phyloP scores from a whole-genome alignment of 108 stramenopile species.

The Aurantiochytrium sp. region DNA sequence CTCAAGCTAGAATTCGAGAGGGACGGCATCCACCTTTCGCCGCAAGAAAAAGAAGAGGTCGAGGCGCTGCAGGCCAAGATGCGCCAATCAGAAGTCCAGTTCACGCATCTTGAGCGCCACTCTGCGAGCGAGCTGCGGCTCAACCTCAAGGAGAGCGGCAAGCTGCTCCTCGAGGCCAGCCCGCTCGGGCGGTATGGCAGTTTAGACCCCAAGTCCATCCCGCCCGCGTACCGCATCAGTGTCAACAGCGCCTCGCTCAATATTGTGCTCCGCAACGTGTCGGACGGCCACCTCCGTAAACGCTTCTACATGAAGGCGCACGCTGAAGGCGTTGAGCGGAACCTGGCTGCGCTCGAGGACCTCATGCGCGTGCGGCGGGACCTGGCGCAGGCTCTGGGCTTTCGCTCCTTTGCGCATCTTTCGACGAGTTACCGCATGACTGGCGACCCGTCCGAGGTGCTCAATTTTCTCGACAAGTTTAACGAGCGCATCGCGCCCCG shows the following conservation, averaged over 20 bases:
- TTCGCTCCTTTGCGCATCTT: not conserved
- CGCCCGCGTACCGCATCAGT: not conserved
- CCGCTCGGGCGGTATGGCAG: not conserved
- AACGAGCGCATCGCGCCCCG: not conserved
- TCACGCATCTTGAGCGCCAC: constrained; percentile 46
- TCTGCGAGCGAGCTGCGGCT: constrained; percentile 14
- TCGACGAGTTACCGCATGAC: constrained; percentile 43
- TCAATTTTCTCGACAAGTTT: not conserved
- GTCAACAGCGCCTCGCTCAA: not conserved
- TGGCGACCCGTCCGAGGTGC: constrained; percentile 44
- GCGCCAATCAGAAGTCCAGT: constrained; percentile 66
- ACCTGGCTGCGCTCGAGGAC: not conserved
- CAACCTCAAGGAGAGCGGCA: constrained; percentile 53
- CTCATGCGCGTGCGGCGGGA: not conserved
- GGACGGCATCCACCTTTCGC: constrained; percentile 81
- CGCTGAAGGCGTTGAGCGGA: not conserved
- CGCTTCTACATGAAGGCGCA: constrained; percentile 16
- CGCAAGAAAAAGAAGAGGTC: constrained; percentile 66
- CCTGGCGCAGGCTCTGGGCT: not conserved
- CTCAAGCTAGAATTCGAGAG: constrained; percentile 78
- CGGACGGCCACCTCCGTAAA: not conserved
- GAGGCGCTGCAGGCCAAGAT: constrained; percentile 62
- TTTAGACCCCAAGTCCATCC: not conserved
- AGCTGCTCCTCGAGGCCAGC: not conserved
- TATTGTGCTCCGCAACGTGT: not conserved